Conservation (phyloP, 2,329 filamentous ascomycete species). For the Ophiostoma australiae region DNA sequence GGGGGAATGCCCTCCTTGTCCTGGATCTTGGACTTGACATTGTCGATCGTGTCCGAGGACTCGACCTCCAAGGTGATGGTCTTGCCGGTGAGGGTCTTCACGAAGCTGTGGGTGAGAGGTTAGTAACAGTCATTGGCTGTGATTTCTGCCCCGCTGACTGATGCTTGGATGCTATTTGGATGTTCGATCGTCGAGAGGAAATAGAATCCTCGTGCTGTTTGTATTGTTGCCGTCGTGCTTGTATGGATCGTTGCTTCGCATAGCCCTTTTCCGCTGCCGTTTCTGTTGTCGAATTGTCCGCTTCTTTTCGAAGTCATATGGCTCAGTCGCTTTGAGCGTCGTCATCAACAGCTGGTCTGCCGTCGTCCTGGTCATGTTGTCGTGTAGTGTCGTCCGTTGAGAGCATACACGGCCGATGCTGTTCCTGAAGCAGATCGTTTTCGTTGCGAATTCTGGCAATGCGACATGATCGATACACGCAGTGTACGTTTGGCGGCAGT, state of each 20-base stretch:
- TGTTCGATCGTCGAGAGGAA: background rate
- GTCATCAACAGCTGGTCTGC: background rate
- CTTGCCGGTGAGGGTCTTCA: conserved; percentile 99
- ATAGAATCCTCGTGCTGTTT: too few relatives aligned
- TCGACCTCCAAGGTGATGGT: conserved; percentile 99
- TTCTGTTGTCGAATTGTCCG: background rate
- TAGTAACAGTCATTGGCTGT: conserved; percentile 2
- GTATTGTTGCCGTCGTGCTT: too few relatives aligned
- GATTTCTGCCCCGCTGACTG: background rate
- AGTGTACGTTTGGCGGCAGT: background rate
- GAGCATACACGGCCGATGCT: background rate
- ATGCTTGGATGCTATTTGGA: background rate
- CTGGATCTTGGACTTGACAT: conserved; percentile 99
- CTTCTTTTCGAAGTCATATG: too few relatives aligned
- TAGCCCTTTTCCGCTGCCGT: background rate
- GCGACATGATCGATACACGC: background rate
- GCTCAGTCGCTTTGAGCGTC: background rate
- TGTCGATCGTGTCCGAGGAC: conserved; percentile 98
- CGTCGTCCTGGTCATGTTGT: background rate
- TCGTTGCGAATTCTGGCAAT: background rate
- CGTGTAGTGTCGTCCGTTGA: background rate
- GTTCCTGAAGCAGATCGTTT: background rate
- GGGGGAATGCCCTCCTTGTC: conserved; percentile 99
- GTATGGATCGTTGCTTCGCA: background rate
- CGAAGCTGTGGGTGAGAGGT: conserved; percentile 65